phyloP scores from a whole-genome alignment of 495 filamentous ascomycete genomes.

The Recurvomyces mirabilis region DNA sequence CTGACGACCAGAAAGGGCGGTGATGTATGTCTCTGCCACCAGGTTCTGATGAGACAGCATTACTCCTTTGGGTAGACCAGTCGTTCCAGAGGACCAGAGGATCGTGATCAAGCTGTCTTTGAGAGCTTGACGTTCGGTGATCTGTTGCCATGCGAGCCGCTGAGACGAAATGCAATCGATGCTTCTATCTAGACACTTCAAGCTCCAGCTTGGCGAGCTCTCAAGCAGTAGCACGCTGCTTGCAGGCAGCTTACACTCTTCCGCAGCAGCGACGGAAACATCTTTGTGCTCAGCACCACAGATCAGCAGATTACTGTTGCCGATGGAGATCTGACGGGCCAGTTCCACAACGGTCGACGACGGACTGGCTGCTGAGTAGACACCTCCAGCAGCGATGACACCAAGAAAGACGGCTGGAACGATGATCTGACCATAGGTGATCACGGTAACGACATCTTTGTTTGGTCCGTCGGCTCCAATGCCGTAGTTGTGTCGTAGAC shows the following conservation, averaged over 20 bases:
- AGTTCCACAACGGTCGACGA: constrained; percentile 35
- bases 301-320: constrained; percentile 19
- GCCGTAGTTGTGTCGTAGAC: constrained; percentile 37
- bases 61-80: constrained; percentile 33
- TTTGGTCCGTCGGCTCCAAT: constrained; percentile 37
- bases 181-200: constrained; percentile 10
- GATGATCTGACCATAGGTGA: constrained; percentile 39
- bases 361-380: constrained; percentile 38
- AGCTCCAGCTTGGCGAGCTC: constrained; percentile 14
- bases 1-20: constrained; percentile 8
- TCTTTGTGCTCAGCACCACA: constrained; percentile 18
- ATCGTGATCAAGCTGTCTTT: constrained; percentile 26
- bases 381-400: constrained; percentile 40
- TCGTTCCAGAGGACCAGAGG: constrained; percentile 32
- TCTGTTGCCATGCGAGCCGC: constrained; percentile 34
- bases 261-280: constrained; percentile 19
- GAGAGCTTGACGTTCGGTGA: constrained; percentile 35
- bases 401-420: constrained; percentile 39
- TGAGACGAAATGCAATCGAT: constrained; percentile 16
- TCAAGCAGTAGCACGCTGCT: constrained; percentile 19
- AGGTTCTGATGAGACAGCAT: constrained; percentile 33
- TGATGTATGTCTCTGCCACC: constrained; percentile 25
- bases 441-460: constrained; percentile 41
- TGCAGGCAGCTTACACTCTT: constrained; percentile 12
- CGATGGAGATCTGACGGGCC: constrained; percentile 33